A percentile compares a stretch with the other conserved stretches of the same genome.
These are phyloP conservation scores for Vigna angularis DNA, from an alignment of 306 rosid species.

Conservation along the genomic window DNA sequence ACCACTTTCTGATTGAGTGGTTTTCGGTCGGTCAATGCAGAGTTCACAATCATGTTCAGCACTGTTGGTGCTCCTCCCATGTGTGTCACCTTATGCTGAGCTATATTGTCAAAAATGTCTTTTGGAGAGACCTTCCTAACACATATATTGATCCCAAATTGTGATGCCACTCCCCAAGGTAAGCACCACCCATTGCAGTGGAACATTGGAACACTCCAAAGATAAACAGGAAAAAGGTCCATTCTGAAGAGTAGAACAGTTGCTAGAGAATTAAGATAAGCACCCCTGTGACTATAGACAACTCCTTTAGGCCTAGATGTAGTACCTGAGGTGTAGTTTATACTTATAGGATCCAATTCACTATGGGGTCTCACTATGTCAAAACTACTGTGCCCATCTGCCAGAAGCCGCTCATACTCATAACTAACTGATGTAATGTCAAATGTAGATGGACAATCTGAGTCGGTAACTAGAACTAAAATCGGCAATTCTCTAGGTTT, in stretches of 20 bases:
- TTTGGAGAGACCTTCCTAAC: slow-evolving; percentile 69
- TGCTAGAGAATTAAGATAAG: slow-evolving; percentile 78
- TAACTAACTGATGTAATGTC: slow-evolving; percentile 41
- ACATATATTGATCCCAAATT: slow-evolving; percentile 74
- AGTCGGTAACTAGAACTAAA: slow-evolving; percentile 64
- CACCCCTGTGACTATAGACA: slow-evolving; percentile 82
- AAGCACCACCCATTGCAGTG: slow-evolving; percentile 96
- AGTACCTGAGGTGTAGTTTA: slow-evolving; percentile 92
- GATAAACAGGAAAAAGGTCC: slow-evolving; percentile 74
- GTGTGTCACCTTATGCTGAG: slow-evolving; percentile 70
- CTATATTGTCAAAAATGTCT: slow-evolving; percentile 62
- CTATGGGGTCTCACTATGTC: slow-evolving; percentile 61
- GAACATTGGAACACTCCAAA: slow-evolving; percentile 90
- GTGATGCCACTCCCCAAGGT: slow-evolving; percentile 87
- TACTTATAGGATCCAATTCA: slow-evolving; percentile 85
- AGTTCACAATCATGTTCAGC: slow-evolving; percentile 82
- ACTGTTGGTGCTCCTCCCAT: slow-evolving; percentile 90
- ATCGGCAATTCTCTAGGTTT: slow-evolving; percentile 51
- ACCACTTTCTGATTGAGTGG: slow-evolving; percentile 68
- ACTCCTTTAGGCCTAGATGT: slow-evolving; percentile 95
- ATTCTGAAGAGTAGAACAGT: slow-evolving; percentile 71
- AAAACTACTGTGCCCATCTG: slow-evolving; percentile 53
- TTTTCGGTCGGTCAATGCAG: slow-evolving; percentile 50
- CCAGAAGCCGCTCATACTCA: slow-evolving; percentile 71
- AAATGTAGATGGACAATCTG: slow-evolving; percentile 41